Evolutionary conservation across 306 rosid species (phyloP).

Genomic region (Canavalia ensiformis): DNA sequence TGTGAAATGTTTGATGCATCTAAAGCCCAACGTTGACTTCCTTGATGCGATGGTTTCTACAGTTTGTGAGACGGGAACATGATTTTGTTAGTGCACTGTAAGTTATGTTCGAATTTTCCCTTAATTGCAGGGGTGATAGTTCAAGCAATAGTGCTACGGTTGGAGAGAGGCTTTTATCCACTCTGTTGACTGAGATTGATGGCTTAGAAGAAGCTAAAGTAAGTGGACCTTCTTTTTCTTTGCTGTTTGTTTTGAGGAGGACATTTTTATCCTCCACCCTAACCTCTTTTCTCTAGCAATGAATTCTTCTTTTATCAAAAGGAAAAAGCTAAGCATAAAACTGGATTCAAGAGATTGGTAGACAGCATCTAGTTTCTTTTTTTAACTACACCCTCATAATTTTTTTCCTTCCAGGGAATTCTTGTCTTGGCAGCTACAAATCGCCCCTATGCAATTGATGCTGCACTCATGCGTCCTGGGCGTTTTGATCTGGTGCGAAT

Average conservation of each 20-base stretch:
- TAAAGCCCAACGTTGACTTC: conserved; percentile 20
- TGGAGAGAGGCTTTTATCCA: conserved; percentile 92
- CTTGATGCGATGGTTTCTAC: background rate
- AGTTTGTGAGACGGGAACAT: background rate
- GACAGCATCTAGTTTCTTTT: conserved; percentile 28
- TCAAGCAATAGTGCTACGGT: conserved; percentile 72
- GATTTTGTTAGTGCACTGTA: background rate
- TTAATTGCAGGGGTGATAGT: conserved; percentile 74
- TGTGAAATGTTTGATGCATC: background rate
- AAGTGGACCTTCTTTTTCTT: conserved; percentile 31
- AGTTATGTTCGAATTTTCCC: conserved; percentile 34
- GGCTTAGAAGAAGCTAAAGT: conserved; percentile 96
- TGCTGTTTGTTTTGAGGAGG: conserved; percentile 12
- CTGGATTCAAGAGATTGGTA: conserved; percentile 36
- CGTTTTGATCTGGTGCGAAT: conserved; percentile 82
- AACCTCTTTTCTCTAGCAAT: background rate
- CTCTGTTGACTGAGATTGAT: conserved; percentile 94
- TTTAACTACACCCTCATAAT: conserved; percentile 22
- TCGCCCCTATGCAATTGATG: conserved; percentile 90
- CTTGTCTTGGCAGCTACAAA: conserved; percentile 97
- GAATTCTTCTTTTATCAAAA: conserved; percentile 27
- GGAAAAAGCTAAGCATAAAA: conserved; percentile 12
- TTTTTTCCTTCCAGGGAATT: conserved; percentile 68
- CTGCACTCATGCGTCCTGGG: conserved; percentile 95
- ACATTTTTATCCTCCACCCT: background rate